Evolutionary conservation across 2,329 filamentous ascomycete genomes (phyloP).

Genomic region (Penicillium sp.): DNA sequence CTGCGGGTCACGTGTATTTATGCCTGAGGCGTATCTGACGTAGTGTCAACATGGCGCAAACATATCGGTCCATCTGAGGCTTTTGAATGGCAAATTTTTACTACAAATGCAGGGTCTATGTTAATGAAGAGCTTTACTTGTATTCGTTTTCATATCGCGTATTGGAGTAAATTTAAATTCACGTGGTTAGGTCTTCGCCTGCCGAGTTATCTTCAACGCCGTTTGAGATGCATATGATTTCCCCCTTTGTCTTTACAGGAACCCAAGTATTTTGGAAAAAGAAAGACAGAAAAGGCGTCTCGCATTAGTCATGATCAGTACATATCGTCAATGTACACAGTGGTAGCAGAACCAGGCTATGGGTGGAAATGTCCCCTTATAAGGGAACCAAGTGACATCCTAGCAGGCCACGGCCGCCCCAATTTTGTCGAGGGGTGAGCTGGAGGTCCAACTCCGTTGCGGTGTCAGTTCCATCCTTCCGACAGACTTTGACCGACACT

Average conservation of each 20-base stretch:
- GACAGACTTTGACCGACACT: slow-evolving; percentile 66
- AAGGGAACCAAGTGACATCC: slow-evolving; percentile 87
- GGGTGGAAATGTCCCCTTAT: slow-evolving; percentile 43
- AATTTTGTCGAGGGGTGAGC: slow-evolving; percentile 73
- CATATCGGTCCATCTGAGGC: not conserved
- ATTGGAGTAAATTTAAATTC: not conserved
- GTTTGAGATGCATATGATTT: not conserved
- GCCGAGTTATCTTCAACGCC: not conserved
- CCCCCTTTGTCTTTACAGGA: not conserved
- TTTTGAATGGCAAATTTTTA: not conserved
- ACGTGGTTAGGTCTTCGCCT: not conserved
- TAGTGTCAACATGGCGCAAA: slow-evolving; percentile 14
- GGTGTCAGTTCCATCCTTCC: slow-evolving; percentile 46
- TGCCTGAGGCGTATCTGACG: slow-evolving; percentile 21
- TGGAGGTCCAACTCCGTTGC: slow-evolving; percentile 62
- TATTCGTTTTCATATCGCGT: not conserved
- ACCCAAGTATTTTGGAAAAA: not conserved
- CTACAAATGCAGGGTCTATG: not conserved
- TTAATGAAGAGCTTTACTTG: not conserved
- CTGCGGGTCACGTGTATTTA: slow-evolving; percentile 18
- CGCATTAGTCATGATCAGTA: slow-evolving; percentile 13
- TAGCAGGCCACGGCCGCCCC: slow-evolving; percentile 85
- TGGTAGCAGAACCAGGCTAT: not conserved
- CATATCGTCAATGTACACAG: slow-evolving; percentile 7
- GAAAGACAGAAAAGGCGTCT: slow-evolving; percentile 1